Conservation (phyloP, 2,329 filamentous ascomycete genomes). For the Aotearoamyces nothofagi region DNA sequence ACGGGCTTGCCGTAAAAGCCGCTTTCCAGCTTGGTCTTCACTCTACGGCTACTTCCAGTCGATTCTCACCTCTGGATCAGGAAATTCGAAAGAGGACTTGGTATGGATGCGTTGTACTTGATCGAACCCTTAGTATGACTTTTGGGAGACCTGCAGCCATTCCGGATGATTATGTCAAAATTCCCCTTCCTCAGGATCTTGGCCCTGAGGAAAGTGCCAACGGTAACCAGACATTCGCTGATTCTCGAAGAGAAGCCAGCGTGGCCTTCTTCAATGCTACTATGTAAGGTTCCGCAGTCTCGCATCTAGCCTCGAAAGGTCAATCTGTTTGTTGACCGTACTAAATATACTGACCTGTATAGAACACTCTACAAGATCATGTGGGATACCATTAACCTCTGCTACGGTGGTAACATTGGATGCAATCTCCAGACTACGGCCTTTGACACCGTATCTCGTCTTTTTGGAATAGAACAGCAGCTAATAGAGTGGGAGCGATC, state of each 20-base stretch:
- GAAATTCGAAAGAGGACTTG: conserved; percentile 33
- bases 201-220: too few species aligned
- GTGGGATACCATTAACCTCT: conserved; percentile 23
- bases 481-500: conserved; percentile 22
- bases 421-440: conserved; percentile 14
- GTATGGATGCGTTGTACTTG: conserved; percentile 31
- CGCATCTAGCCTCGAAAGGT: not conserved
- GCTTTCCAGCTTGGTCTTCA: conserved; percentile 36
- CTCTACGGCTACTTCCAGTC: conserved; percentile 21
- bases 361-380: conserved; percentile 21
- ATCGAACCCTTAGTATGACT: conserved; percentile 34
- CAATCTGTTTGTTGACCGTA: not conserved
- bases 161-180: conserved; percentile 26
- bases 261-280: conserved; percentile 20
- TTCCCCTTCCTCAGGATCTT: conserved; percentile 20
- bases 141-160: conserved; percentile 32
- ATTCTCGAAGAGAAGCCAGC: conserved; percentile 6
- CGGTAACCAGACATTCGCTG: conserved; percentile 1
- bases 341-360: not conserved
- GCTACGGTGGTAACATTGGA: conserved; percentile 29
- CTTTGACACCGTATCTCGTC: conserved; percentile 18
- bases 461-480: conserved; percentile 24
- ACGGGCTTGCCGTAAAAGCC: conserved; percentile 34
- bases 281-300: conserved; percentile 19
- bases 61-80: conserved; percentile 24